Evolutionary conservation across 2,329 filamentous ascomycete species (phyloP).

Genomic region (Ophiostoma populinum): DNA sequence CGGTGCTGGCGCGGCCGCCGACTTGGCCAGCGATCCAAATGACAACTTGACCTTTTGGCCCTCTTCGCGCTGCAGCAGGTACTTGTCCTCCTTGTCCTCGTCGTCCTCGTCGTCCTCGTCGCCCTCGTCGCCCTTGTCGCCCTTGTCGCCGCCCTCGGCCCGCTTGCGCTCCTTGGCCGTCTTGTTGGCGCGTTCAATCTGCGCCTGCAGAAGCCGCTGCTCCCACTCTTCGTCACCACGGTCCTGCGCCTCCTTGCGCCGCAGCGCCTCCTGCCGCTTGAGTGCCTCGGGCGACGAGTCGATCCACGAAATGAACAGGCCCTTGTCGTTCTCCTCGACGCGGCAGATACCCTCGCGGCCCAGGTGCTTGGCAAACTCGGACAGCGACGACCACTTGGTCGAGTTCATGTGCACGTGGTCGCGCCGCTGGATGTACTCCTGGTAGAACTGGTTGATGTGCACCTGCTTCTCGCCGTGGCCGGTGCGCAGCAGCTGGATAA

Average conservation of each 20-base stretch:
- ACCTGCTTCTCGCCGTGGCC: conserved; percentile 83
- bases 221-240: conserved; percentile 84
- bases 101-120: conserved; percentile 22
- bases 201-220: conserved; percentile 63
- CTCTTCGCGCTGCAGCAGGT: conserved; percentile 40
- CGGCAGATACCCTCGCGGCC: conserved; percentile 75
- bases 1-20: conserved; percentile 11
- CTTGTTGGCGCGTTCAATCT: conserved; percentile 60
- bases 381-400: conserved; percentile 74
- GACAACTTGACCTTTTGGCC: conserved; percentile 63
- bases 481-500: conserved; percentile 59
- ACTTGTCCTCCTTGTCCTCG: conserved; percentile 24
- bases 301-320: conserved; percentile 74
- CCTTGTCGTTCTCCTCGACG: conserved; percentile 80
- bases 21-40: conserved; percentile 33
- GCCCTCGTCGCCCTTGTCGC: conserved; percentile 23
- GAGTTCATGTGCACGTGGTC: conserved; percentile 88
- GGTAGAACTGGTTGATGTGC: conserved; percentile 84
- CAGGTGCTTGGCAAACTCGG: conserved; percentile 77
- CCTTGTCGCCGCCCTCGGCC: conserved; percentile 27
- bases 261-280: conserved; percentile 59
- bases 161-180: conserved; percentile 31
- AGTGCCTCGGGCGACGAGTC: conserved; percentile 82
- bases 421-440: conserved; percentile 67
- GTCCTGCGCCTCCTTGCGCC: conserved; percentile 71